phyloP scores from a whole-genome alignment of 352 stramenopile species.

The Phytophthora chlamydospora region DNA sequence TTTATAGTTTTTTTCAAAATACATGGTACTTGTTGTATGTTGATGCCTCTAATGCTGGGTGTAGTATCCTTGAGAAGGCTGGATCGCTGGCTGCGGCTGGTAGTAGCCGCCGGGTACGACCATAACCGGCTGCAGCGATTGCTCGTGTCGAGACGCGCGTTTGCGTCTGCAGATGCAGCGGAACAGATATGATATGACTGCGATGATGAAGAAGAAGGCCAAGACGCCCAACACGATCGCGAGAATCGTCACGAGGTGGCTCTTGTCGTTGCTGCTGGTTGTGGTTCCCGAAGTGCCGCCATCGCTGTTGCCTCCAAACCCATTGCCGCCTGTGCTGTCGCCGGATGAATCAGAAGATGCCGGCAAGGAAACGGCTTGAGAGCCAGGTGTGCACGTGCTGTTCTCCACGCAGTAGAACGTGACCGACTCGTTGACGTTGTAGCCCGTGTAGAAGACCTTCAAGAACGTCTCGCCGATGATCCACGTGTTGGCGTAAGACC shows the following conservation, averaged over 20 bases:
- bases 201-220: conserved; percentile 48
- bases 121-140: conserved; percentile 37
- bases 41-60: conserved; percentile 19
- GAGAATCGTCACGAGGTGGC: conserved; percentile 42
- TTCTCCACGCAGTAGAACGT: conserved; percentile 75
- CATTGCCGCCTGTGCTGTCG: conserved; percentile 34
- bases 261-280: conserved; percentile 24
- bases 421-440: conserved; percentile 65
- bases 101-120: conserved; percentile 43
- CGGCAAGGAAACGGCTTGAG: conserved; percentile 36
- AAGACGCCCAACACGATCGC: conserved; percentile 42
- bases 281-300: conserved; percentile 25
- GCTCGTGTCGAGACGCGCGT: conserved; percentile 25
- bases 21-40: conserved; percentile 9
- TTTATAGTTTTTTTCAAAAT: conserved; percentile 36
- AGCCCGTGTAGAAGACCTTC: conserved; percentile 75
- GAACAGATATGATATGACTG: conserved; percentile 37
- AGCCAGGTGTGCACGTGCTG: conserved; percentile 38
- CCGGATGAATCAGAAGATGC: conserved; percentile 35
- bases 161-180: conserved; percentile 33
- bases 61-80: conserved; percentile 42
- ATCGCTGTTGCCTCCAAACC: conserved; percentile 25
- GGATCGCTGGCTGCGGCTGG: conserved; percentile 31
- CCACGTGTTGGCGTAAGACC: conserved; percentile 60
- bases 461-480: conserved; percentile 83